A percentile compares a stretch with the other conserved stretches of the same genome.
These are phyloP conservation scores for Solanum chacoense DNA, from an alignment of 305 asterid genomes.

Conservation along the genomic window DNA sequence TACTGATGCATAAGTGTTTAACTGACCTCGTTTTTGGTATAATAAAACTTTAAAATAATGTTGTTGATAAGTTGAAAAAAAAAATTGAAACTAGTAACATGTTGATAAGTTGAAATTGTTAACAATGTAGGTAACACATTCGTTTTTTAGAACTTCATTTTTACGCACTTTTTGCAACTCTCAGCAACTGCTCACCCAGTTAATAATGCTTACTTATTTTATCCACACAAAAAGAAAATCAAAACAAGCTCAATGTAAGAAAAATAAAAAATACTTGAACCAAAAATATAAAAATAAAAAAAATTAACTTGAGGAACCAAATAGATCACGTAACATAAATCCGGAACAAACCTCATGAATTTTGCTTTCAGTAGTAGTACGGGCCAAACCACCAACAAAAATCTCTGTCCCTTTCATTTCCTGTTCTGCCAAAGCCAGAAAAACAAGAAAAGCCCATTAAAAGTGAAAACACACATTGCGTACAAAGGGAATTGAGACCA, in stretches of 20 bases:
- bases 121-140: neutral
- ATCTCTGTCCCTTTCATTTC: conserved; percentile 55
- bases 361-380: conserved; percentile 44
- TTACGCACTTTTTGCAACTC: neutral
- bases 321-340: neutral
- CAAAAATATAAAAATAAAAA: neutral
- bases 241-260: neutral
- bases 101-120: neutral
- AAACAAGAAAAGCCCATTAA: conserved; percentile 3
- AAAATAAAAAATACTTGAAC: neutral
- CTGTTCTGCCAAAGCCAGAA: conserved; percentile 20
- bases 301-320: neutral
- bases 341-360: conserved; percentile 41
- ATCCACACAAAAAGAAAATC: neutral
- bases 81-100: too few species aligned
- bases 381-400: conserved; percentile 77
- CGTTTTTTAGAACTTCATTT: neutral
- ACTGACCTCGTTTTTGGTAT: neutral
- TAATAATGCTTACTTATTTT: neutral
- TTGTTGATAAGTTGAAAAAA: neutral
- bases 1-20: neutral
- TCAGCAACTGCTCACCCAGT: neutral
- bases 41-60: neutral
- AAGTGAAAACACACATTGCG: neutral
- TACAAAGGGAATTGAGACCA: neutral